Percentiles rank a stretch among this genome's conserved stretches.
These are phyloP conservation scores for Tetragonia tetragonoides DNA, from an alignment of 148 eudicot species.

Conservation along the genomic window DNA sequence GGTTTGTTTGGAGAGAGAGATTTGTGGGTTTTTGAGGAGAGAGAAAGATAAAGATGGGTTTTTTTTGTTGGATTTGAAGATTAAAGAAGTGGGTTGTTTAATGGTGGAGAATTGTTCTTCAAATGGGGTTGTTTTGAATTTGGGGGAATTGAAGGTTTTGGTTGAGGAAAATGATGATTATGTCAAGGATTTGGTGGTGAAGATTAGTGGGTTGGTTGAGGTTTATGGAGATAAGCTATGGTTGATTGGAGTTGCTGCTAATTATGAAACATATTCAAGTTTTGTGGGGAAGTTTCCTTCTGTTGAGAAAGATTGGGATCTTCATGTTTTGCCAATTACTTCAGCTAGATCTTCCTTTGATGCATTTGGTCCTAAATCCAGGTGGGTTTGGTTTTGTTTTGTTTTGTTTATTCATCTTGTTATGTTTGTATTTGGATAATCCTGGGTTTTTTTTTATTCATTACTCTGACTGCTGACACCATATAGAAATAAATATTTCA, in stretches of 20 bases:
- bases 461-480: not conserved
- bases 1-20: slow-evolving; percentile 45
- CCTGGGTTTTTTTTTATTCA: not conserved
- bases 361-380: slow-evolving; percentile 48
- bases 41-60: slow-evolving; percentile 26
- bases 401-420: not conserved
- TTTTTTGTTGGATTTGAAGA: slow-evolving; percentile 33
- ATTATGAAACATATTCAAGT: slow-evolving; percentile 46
- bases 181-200: slow-evolving; percentile 34
- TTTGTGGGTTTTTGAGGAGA: slow-evolving; percentile 32
- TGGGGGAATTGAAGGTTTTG: slow-evolving; percentile 63
- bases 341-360: slow-evolving; percentile 33
- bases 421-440: not conserved
- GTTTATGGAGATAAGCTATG: slow-evolving; percentile 45
- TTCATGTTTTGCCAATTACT: slow-evolving; percentile 59
- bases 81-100: slow-evolving; percentile 39
- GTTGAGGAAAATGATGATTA: slow-evolving; percentile 19
- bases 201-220: slow-evolving; percentile 44
- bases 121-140: slow-evolving; percentile 37
- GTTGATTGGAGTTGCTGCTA: slow-evolving; percentile 48
- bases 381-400: slow-evolving; percentile 33
- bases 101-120: slow-evolving; percentile 22
- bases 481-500: not conserved
- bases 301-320: slow-evolving; percentile 66
- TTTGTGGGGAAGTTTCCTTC: slow-evolving; percentile 48